Conservation (phyloP, 2,329 filamentous ascomycete genomes). For the Aureobasidium sp. region DNA sequence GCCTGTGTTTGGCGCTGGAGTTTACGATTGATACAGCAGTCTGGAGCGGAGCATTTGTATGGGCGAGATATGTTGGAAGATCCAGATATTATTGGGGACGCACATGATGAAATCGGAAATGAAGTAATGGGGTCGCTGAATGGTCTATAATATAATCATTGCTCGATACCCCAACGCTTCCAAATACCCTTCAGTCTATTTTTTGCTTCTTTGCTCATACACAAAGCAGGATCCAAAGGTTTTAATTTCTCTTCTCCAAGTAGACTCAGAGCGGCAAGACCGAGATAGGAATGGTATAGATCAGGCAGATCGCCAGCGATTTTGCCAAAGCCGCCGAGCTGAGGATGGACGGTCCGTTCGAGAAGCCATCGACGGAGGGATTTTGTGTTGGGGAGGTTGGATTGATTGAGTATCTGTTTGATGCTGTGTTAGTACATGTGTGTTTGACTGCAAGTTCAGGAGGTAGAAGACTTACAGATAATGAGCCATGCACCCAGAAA, state of each 20-base stretch:
- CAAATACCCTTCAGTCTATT: slow-evolving; percentile 30
- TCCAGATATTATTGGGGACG: slow-evolving; percentile 20
- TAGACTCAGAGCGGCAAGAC: slow-evolving; percentile 80
- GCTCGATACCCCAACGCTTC: slow-evolving; percentile 26
- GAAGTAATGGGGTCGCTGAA: too few relatives aligned
- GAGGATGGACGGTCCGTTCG: slow-evolving; percentile 85
- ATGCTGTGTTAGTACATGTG: not conserved
- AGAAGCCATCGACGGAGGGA: slow-evolving; percentile 75
- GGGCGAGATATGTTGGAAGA: slow-evolving; percentile 14
- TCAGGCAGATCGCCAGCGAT: slow-evolving; percentile 59
- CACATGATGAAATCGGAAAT: not conserved
- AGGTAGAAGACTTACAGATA: slow-evolving; percentile 42
- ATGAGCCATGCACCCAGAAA: slow-evolving; percentile 86
- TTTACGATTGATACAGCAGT: slow-evolving; percentile 19
- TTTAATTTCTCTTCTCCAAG: slow-evolving; percentile 71
- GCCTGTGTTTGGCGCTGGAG: slow-evolving; percentile 23
- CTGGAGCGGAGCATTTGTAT: slow-evolving; percentile 20
- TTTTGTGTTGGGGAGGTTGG: slow-evolving; percentile 24
- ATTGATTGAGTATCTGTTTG: slow-evolving; percentile 28
- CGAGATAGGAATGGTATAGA: slow-evolving; percentile 91
- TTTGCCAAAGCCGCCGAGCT: slow-evolving; percentile 59
- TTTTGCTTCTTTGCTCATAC: slow-evolving; percentile 69
- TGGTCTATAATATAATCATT: too few relatives aligned
- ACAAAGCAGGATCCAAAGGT: slow-evolving; percentile 77
- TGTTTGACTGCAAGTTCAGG: not conserved